Evolutionary conservation across 305 asterid species (phyloP), one percentile per base, ranked within the genome.

Genomic region (Fraxinus angustifolia): DNA sequence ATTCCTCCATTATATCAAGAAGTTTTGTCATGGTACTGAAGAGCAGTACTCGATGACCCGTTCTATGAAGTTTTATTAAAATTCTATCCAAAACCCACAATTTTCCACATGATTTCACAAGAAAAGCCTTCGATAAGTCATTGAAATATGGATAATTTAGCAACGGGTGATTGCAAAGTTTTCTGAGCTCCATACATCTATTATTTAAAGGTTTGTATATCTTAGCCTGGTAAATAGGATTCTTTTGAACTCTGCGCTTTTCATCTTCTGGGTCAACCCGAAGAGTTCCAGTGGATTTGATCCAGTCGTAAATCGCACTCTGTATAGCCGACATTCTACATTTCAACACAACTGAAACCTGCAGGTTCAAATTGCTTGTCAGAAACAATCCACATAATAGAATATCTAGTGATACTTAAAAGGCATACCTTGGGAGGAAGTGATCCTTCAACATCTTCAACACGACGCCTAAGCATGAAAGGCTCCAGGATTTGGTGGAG

Each of bases 401-500:
- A 70, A 45, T 38, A 79, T 14, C 30, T 1, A 72, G 83, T 53
- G 76, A 35, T 42, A 58, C 62, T 78, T 23, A 82, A 79, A 56
- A 82, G 75, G 35, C 81, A 78, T 89, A 93, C 99, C 98, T 97
- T 97, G 56, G 99, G 98, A 83, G 99, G 99, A 86, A 97, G 99
- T 76, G 99, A 94, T 78, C 99, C 99, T 92, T 97, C 99, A 80
- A 97, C 99, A 87, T 97, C 99, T 89, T 97, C 98, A 77, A 97
- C 99, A 79, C 99, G 98, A 16, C 98, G 99, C 90, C 99, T 89
- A 79, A 97, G 99, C 99, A 97, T 97, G 88, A 97, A 97, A 84
- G 99, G 99, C 92, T 97, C 99, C 74, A 97, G 88, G 85, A 97
- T 94, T 87, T 97, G 99, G 88, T 97, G 99, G 82, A 97, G 98